These are phyloP conservation scores for Phoma sp. DNA, from an alignment of 2,329 filamentous ascomycete genomes.

Conservation along the genomic window DNA sequence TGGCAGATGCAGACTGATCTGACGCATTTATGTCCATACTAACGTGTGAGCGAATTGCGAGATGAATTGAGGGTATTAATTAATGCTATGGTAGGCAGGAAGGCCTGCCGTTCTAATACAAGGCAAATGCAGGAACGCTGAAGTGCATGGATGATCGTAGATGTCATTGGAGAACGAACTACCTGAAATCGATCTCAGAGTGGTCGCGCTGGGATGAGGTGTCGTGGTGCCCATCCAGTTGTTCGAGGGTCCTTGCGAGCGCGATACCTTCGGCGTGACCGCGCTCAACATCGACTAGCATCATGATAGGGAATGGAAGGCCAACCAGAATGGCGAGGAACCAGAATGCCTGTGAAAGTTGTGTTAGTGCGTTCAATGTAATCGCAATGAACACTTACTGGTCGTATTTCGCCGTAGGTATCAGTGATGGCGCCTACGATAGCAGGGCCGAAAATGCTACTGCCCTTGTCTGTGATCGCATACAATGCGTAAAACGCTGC, in stretches of 20 bases:
- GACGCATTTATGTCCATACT: too few relatives aligned
- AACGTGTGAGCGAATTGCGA: too few relatives aligned
- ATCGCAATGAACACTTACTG: conserved; percentile 39
- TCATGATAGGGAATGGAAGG: conserved; percentile 82
- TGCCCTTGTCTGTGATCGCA: conserved; percentile 96
- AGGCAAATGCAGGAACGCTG: neutral
- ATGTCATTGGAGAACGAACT: neutral
- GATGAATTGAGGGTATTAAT: conserved; percentile 4
- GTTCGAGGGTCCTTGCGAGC: conserved; percentile 47
- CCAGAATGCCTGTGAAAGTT: conserved; percentile 70
- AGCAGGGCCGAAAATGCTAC: conserved; percentile 88
- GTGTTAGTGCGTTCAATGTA: neutral
- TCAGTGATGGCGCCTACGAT: conserved; percentile 95
- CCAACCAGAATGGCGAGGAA: conserved; percentile 87
- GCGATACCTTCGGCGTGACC: conserved; percentile 52
- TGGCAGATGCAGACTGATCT: too few relatives aligned
- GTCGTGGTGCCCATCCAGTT: conserved; percentile 14
- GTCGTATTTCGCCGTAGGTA: conserved; percentile 58
- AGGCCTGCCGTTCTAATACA: neutral
- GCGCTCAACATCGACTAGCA: conserved; percentile 79
- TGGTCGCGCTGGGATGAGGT: neutral
- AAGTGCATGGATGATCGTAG: neutral
- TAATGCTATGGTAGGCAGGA: neutral
- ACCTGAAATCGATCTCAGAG: neutral
- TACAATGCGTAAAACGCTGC: conserved; percentile 97